A percentile compares a stretch with the other conserved stretches of the same genome.
These are phyloP conservation scores for Pythium oligandrum DNA, from an alignment of 352 stramenopile genomes.

Conservation along the genomic window DNA sequence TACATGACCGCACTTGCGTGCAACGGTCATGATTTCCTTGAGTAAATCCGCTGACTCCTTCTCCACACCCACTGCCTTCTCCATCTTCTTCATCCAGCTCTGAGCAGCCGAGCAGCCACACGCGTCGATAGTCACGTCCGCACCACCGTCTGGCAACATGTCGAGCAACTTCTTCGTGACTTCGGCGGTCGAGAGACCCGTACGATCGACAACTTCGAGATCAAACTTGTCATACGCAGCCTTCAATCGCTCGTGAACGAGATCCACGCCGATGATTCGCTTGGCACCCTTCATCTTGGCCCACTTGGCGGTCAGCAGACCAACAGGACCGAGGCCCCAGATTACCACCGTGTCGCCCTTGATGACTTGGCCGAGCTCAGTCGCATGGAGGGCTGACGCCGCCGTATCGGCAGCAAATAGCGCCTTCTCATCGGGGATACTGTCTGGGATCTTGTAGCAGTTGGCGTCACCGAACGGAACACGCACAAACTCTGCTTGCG, in stretches of 20 bases:
- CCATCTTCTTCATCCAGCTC: conserved; percentile 36
- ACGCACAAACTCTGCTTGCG: conserved; percentile 70
- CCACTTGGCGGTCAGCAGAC: conserved; percentile 51
- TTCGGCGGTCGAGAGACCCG: conserved; percentile 35
- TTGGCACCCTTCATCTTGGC: conserved; percentile 61
- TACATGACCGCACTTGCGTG: conserved; percentile 55
- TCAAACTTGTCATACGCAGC: conserved; percentile 54
- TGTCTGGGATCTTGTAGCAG: conserved; percentile 54
- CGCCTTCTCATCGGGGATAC: conserved; percentile 55
- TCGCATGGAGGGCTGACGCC: conserved; percentile 50
- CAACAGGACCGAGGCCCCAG: conserved; percentile 64
- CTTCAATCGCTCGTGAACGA: conserved; percentile 41
- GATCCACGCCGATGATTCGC: conserved; percentile 52
- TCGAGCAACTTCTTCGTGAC: conserved; percentile 43
- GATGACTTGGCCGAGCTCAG: conserved; percentile 47
- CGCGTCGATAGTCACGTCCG: conserved; percentile 54
- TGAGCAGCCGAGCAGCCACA: conserved; percentile 27
- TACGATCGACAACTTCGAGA: conserved; percentile 59
- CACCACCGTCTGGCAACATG: conserved; percentile 43
- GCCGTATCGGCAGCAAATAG: conserved; percentile 61
- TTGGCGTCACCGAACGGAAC: conserved; percentile 72
- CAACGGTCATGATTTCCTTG: conserved; percentile 52
- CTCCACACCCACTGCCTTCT: conserved; percentile 48
- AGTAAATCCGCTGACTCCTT: conserved; percentile 47
- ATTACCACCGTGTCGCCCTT: conserved; percentile 48